Base-by-base conservation (phyloP, 345 rosid genomes). In the Rhodamnia argentea region DNA sequence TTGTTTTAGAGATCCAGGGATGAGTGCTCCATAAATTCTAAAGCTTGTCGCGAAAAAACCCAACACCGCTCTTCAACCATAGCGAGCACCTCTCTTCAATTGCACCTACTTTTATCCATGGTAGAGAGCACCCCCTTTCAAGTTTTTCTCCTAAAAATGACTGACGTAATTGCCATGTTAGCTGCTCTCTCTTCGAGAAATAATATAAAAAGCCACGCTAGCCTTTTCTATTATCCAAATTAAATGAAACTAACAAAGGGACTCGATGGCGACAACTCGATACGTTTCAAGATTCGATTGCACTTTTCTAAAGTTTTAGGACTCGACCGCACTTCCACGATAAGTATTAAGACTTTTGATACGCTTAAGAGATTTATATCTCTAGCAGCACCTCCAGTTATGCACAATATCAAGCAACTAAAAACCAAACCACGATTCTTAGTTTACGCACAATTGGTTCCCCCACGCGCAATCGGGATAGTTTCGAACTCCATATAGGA, bases 321-420 rank as follows among this genome's bases (percentile, higher is more conserved):
- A 29, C 0, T 16, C 0, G 1, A 64, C 8, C 9, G 0, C 2
- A 4, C 1, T 64, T 64, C 0, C 0, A 0, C 0, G 44, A 7
- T 16, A 8, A 29, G 6, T 64, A 16, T 64, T 64, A 29, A 0
- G 3, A 18, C 32, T 62, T 62, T 16, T 6, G 3, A 10, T 7
- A 4, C 0, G 16, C 6, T 32, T 8, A 32, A 32, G 4, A n/a
- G 12, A 32, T 15, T 64, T 32, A 64, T 8, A 64, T 16, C 5
- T 64, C 76, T 64, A 32, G 32, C 37, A 0, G 44, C 23, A 64
- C 44, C 3, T 32, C 23, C 23, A 64, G 32, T 64, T 14, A 32
- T 18, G 13, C 12, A 32, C 13, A 32, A 32, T 13, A 52, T 52
- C 54, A 5, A 52, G 5, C 54, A 52, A 52, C 15, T 52, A 52